phyloP scores from a whole-genome alignment of 2,329 filamentous ascomycete species.

The Xylariales sp. region DNA sequence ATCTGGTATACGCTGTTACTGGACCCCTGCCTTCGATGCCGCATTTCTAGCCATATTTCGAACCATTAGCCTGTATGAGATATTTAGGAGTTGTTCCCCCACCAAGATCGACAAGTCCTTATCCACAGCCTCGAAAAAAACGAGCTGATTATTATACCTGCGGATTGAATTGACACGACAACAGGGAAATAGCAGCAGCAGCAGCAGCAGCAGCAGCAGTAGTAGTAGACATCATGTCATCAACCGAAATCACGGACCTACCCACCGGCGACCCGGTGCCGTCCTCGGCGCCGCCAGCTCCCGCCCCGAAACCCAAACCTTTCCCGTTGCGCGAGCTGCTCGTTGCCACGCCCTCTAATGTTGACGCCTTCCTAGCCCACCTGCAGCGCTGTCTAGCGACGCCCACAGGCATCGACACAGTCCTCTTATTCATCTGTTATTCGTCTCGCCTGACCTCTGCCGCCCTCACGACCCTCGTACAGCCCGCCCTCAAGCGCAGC shows the following conservation, averaged over 20 bases:
- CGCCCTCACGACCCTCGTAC: conserved; percentile 63
- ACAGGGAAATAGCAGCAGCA: not conserved
- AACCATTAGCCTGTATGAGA: conserved; percentile 23
- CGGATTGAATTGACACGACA: not conserved
- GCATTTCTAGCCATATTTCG: conserved; percentile 1
- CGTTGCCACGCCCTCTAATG: conserved; percentile 53
- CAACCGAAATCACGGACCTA: conserved; percentile 49
- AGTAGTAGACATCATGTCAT: conserved; percentile 40
- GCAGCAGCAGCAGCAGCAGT: not conserved
- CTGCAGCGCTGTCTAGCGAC: conserved; percentile 74
- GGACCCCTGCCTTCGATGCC: conserved; percentile 8
- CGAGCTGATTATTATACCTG: not conserved
- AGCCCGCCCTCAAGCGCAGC: conserved; percentile 66
- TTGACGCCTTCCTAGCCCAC: conserved; percentile 66
- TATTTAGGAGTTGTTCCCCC: conserved; percentile 15
- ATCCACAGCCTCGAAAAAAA: conserved; percentile 2
- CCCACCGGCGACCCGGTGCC: conserved; percentile 54
- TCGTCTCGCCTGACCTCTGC: conserved; percentile 66
- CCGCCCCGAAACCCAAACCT: conserved; percentile 43
- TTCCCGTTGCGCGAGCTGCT: conserved; percentile 49
- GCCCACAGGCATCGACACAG: conserved; percentile 74
- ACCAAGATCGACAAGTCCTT: conserved; percentile 17
- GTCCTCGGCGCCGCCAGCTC: conserved; percentile 42
- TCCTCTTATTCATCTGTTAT: conserved; percentile 77
- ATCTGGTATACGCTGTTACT: not conserved